A percentile compares a stretch with the other conserved stretches of the same genome.
These are phyloP conservation scores for Epichloe bromicola DNA, from an alignment of 2,329 filamentous ascomycete genomes.

Conservation along the genomic window DNA sequence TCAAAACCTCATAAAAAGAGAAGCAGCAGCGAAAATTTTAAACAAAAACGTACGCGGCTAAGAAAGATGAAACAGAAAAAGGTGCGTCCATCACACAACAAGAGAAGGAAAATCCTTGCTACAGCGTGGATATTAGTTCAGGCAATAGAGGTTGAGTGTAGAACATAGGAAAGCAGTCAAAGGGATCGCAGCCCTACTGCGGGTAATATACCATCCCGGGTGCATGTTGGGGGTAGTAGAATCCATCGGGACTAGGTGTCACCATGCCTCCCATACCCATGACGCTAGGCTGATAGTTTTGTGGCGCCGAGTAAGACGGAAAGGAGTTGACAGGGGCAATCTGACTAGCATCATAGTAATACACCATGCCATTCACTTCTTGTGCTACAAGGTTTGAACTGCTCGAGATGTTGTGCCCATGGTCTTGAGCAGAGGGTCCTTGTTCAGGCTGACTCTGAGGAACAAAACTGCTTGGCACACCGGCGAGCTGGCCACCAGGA, in stretches of 20 bases:
- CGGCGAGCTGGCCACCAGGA: constrained; percentile 36
- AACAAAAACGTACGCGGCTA: neutral
- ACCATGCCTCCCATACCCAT: constrained; percentile 72
- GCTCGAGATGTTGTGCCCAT: constrained; percentile 12
- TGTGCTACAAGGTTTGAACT: constrained; percentile 52
- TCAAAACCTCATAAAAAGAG: neutral
- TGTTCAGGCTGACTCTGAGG: constrained; percentile 29
- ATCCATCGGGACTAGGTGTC: constrained; percentile 53
- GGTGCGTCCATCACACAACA: neutral
- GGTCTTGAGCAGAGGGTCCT: constrained; percentile 18
- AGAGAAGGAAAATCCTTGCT: neutral
- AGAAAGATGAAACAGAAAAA: neutral
- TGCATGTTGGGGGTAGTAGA: constrained; percentile 52
- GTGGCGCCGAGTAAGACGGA: constrained; percentile 33
- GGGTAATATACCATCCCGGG: constrained; percentile 48
- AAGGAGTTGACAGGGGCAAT: constrained; percentile 41
- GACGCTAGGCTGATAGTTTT: constrained; percentile 42
- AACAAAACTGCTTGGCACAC: constrained; percentile 26
- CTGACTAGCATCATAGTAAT: constrained; percentile 79
- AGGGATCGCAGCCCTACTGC: constrained; percentile 31
- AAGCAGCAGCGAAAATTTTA: neutral
- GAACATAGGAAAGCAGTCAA: constrained; percentile 11
- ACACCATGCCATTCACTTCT: constrained; percentile 91
- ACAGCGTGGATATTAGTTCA: constrained; percentile 19
- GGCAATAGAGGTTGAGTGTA: constrained; percentile 13